Evolutionary conservation across 148 eudicot species (phyloP), one percentile per base, ranked within the genome.

Genomic region (Camellia sinensis): DNA sequence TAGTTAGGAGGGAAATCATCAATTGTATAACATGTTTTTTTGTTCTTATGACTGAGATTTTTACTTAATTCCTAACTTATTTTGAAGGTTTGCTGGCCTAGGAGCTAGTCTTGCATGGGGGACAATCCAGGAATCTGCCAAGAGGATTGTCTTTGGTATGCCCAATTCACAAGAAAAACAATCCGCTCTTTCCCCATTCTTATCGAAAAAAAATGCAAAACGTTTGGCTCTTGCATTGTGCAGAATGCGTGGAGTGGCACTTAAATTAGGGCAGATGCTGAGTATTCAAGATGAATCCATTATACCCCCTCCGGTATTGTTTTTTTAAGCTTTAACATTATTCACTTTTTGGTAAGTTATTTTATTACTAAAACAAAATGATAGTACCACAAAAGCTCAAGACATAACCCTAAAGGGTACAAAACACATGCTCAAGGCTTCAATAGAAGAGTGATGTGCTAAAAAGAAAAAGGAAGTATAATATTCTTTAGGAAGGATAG

Each of bases 101-200:
- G 99, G 99, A 84, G 99, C 98, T 78, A 95, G 99, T 85, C 97
- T 96, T 79, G 99, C 97, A 13, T 96, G 99, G 99, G 99, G 99
- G 75, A 89, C 95, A 67, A 80, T 94, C 77, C 93, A 96, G 91
- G 99, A 96, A 82, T 96, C 97, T 81, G 86, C 98, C 76, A 92
- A 78, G 86, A 86, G 98, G 83, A 79, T 96, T 52, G 69, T 90
- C 57, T 96, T 81, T 84, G 98, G 98, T 75, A 87, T 52, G 10
- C 88, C 83, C 73, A 65, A 76, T 29, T 68, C 81, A 15, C 83
- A 83, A 79, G 93, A 83, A 53, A 84, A 87, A 54, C 88, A 90
- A 77, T 84, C 91, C 78, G 86, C 85, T 19, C 40, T 84, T 78
- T 93, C 99, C 59, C 92, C 99, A 41, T 92, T 84, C 71, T 82